Conservation (phyloP, 2,329 filamentous ascomycete species). For the Balansia obtecta region DNA sequence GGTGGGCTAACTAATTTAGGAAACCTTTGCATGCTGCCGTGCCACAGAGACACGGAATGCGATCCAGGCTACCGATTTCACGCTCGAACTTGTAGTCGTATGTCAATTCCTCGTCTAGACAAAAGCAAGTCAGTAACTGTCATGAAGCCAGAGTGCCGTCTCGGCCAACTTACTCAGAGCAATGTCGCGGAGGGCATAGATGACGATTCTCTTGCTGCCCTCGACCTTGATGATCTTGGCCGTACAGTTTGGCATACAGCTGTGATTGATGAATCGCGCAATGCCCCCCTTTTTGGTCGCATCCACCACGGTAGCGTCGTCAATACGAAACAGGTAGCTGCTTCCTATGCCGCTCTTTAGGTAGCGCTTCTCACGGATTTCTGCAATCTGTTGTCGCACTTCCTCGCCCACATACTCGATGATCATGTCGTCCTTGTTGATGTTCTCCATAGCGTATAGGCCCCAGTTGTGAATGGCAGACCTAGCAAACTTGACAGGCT, state of each 20-base stretch:
- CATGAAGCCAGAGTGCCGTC: not conserved
- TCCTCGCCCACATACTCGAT: conserved; percentile 99
- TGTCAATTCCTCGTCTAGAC: conserved; percentile 87
- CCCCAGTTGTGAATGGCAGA: conserved; percentile 99
- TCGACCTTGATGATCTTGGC: conserved; percentile 99
- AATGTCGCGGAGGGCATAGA: conserved; percentile 94
- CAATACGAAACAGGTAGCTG: conserved; percentile 95
- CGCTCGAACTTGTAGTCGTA: conserved; percentile 99
- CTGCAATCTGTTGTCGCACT: conserved; percentile 92
- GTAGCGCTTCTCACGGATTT: conserved; percentile 84
- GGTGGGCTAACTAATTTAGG: conserved; percentile 59
- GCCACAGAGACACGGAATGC: conserved; percentile 93
- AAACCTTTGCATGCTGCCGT: conserved; percentile 96
- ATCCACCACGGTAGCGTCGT: conserved; percentile 94
- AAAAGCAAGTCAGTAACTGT: conserved; percentile 14
- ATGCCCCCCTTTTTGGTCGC: conserved; percentile 98
- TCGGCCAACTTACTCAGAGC: conserved; percentile 63
- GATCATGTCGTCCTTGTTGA: conserved; percentile 96
- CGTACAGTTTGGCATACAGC: conserved; percentile 95
- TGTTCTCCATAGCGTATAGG: conserved; percentile 94
- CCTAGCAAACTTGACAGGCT: conserved; percentile 93
- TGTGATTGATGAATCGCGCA: conserved; percentile 96
- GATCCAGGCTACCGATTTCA: conserved; percentile 86
- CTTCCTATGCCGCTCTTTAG: conserved; percentile 94
- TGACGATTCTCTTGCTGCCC: conserved; percentile 95